A percentile compares a stretch with the other conserved stretches of the same genome.
Evolutionary conservation across 495 filamentous ascomycete species (phyloP).

Genomic region (Halenospora varia): DNA sequence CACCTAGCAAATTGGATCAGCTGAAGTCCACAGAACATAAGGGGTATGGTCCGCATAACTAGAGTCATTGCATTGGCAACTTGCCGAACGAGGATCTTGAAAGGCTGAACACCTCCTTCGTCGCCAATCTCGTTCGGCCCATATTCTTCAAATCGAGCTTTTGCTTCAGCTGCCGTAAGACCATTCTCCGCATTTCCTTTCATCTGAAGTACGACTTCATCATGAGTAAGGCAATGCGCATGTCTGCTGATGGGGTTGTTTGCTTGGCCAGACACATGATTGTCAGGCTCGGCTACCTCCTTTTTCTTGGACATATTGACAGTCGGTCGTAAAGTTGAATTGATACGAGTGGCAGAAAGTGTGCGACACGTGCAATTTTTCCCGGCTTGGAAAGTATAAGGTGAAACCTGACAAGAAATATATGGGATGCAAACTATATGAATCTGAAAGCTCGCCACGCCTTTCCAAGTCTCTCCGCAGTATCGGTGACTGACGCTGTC

Average conservation of each 20-base stretch:
- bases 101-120: constrained; percentile 56
- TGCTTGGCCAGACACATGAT: constrained; percentile 12
- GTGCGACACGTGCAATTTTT: no score
- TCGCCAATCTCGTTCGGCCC: constrained; percentile 61
- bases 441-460: no score
- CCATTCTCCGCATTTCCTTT: constrained; percentile 57
- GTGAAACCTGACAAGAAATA: no score
- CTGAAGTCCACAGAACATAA: not conserved
- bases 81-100: constrained; percentile 66
- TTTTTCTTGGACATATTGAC: not conserved
- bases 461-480: no score
- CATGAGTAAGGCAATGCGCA: constrained; percentile 57
- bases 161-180: constrained; percentile 50
- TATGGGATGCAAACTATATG: no score
- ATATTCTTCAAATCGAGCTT: constrained; percentile 48
- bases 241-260: constrained; percentile 47
- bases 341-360: no score
- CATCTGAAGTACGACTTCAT: constrained; percentile 54
- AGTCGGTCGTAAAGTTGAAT: no score
- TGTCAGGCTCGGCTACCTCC: not conserved
- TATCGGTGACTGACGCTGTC: no score
- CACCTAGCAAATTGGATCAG: constrained; percentile 45
- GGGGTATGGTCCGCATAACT: constrained; percentile 29
- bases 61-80: constrained; percentile 63
- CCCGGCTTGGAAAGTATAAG: no score